phyloP scores from a whole-genome alignment of 164 flowering plant genomes.

The Magnolia officinalis region DNA sequence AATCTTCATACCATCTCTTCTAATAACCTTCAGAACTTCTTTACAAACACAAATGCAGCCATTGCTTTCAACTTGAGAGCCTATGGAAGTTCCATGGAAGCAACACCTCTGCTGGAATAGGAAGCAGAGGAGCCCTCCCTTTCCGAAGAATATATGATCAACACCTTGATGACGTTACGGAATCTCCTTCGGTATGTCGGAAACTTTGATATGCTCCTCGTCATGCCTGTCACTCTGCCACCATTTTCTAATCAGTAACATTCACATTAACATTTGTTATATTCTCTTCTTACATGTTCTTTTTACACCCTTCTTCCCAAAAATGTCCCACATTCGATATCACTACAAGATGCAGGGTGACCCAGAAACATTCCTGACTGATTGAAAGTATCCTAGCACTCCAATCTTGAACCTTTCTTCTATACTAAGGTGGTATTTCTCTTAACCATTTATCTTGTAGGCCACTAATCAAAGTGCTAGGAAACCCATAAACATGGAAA shows the following conservation, averaged over 20 bases:
- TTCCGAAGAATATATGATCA: conserved; percentile 33
- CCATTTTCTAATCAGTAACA: not conserved
- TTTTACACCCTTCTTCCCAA: too few species aligned
- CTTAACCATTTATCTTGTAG: too few species aligned
- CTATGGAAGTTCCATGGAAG: conserved; percentile 22
- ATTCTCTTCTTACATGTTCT: too few species aligned
- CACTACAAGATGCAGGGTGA: too few species aligned
- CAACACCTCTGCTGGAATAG: conserved; percentile 18
- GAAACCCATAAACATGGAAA: too few species aligned
- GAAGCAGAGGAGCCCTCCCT: conserved; percentile 19
- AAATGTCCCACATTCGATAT: too few species aligned
- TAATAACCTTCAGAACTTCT: not conserved
- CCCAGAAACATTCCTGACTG: too few species aligned
- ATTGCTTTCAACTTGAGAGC: not conserved
- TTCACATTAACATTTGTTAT: not conserved
- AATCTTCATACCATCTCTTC: too few species aligned
- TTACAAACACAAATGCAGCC: not conserved
- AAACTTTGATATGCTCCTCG: conserved; percentile 58
- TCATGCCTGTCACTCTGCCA: conserved; percentile 71
- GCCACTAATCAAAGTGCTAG: too few species aligned
- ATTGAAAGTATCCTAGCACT: too few species aligned
- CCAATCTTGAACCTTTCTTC: too few species aligned
- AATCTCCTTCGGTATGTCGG: conserved; percentile 76
- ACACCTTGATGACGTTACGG: conserved; percentile 54
- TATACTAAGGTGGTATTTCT: too few species aligned